Evolutionary conservation across 768 basidiomycete genomes (phyloP), one percentile per base, ranked within the genome.

Genomic region (Boletus pseudo-olivaceus): DNA sequence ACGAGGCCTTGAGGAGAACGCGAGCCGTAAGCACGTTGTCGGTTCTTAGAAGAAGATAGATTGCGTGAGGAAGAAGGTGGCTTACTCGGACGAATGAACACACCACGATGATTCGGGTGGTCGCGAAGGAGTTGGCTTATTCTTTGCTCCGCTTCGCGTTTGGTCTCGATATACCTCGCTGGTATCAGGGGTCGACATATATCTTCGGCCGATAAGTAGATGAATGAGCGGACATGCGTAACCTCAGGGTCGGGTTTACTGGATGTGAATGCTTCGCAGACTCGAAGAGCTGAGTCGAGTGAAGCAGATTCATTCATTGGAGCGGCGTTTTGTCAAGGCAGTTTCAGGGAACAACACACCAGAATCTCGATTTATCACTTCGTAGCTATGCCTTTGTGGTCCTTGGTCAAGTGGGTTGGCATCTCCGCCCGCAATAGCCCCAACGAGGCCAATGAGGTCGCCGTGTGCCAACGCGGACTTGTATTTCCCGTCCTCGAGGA

Each of bases 81-180:
- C 89, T 64, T 69, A 98, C 96, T 91, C 34, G 97, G 96, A 54
- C 97, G 80, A 59, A 98, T 79, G 71, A 89, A 90, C 17, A 96
- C 83, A 9, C 82, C 86, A 53, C 89, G 78, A 65, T 83, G 83
- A 35, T 70, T 59, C 19, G 78, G 64, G 23, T 72, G 71, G 43
- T 67, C 67, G 19, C 58, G 57, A 62, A 84, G 75, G 65, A 87
- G 77, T 30, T 74, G 66, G 42, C 75, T 76, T 55, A 98, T 90
- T 32, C 74, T 76, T 34, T 72, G 65, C 68, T 99, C 97, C 8
- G 97, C 93, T 63, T 93, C 83, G 19, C 95, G 84, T 74, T 99
- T 99, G n/a, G 91, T 88, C 66, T 88, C 80, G 63, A 98, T 93
- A 73, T 99, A 99, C 34, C 89, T 75, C 0, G 82, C 78, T 29